phyloP scores from a whole-genome alignment of 208 protist species.

The Trypanosoma avium region DNA sequence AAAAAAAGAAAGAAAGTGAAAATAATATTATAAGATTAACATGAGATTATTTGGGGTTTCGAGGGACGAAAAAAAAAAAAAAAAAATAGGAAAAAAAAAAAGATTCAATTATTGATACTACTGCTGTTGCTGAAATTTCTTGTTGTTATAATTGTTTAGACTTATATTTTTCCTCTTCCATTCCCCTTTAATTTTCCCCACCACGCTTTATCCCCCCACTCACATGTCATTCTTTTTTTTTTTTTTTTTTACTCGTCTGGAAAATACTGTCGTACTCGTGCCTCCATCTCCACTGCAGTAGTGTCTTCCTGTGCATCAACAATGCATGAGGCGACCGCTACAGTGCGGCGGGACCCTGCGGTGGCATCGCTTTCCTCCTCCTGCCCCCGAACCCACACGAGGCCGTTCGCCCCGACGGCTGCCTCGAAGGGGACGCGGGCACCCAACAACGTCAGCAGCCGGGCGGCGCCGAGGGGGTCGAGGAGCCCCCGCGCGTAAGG shows the following conservation, averaged over 20 bases:
- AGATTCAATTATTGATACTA: not conserved
- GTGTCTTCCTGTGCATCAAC: slow-evolving; percentile 68
- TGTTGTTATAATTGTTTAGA: no score
- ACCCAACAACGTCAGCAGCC: slow-evolving; percentile 62
- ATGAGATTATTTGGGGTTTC: no score
- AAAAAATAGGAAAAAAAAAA: not conserved
- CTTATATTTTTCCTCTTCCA: no score
- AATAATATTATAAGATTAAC: not conserved
- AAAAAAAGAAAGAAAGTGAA: not conserved
- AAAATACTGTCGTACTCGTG: slow-evolving; percentile 72
- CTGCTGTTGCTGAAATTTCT: no score
- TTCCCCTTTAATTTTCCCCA: no score
- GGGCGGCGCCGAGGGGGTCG: slow-evolving; percentile 40
- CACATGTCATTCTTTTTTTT: not conserved
- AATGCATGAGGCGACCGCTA: slow-evolving; percentile 74
- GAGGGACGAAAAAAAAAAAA: not conserved
- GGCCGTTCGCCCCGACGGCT: slow-evolving; percentile 74
- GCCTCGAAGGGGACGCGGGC: slow-evolving; percentile 71
- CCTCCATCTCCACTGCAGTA: slow-evolving; percentile 67
- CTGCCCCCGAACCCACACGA: slow-evolving; percentile 80
- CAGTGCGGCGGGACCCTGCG: slow-evolving; percentile 54
- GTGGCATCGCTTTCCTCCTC: slow-evolving; percentile 39
- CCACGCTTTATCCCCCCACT: no score
- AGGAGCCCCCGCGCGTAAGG: slow-evolving; percentile 68
- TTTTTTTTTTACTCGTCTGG: slow-evolving; percentile 27